Conservation (phyloP, 2,329 filamentous ascomycete species). For the Whalleya microplaca region DNA sequence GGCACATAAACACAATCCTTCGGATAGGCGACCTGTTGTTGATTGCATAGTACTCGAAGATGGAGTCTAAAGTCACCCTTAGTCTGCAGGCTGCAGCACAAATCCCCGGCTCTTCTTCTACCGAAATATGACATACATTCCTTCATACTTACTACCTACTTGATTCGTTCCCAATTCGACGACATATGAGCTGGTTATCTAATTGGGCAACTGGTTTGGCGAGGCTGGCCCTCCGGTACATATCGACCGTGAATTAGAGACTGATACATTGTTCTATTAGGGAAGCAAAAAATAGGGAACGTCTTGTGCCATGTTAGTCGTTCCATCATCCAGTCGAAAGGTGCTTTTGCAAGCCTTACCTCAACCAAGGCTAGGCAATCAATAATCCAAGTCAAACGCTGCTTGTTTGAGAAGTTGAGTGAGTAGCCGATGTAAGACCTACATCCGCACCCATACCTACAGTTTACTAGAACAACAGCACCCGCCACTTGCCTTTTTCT, state of each 20-base stretch:
- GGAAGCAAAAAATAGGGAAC: background rate
- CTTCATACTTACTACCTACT: background rate
- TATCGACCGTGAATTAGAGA: background rate
- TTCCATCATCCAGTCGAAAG: background rate
- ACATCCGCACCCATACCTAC: background rate
- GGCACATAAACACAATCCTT: background rate
- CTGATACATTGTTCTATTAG: background rate
- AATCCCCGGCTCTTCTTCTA: too few relatives aligned
- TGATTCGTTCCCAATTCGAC: background rate
- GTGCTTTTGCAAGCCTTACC: background rate
- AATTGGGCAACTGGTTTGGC: background rate
- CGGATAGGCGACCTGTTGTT: background rate
- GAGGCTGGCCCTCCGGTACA: background rate
- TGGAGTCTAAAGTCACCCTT: background rate
- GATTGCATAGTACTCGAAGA: background rate
- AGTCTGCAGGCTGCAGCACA: background rate
- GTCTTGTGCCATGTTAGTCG: background rate
- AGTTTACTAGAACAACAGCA: background rate
- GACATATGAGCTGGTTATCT: background rate
- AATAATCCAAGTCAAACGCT: background rate
- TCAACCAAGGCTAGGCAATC: background rate
- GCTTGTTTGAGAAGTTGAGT: background rate
- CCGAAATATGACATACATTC: too few relatives aligned
- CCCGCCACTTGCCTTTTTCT: background rate
- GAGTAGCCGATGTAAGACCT: background rate